Evolutionary conservation across 768 basidiomycete species (phyloP).

Genomic region (Boletellus sp.): DNA sequence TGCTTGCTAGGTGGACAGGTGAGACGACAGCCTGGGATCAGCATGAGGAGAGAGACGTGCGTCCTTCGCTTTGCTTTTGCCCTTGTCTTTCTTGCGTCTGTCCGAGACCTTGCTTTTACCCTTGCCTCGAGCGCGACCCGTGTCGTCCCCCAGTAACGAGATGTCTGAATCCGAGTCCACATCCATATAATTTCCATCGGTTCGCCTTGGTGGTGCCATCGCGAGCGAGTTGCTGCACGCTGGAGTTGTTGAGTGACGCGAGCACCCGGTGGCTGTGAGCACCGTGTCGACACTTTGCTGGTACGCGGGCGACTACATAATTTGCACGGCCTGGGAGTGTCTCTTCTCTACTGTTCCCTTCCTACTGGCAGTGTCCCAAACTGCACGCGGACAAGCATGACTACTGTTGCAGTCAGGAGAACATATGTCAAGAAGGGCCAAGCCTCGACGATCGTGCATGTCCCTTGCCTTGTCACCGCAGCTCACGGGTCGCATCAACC

Average conservation of each 20-base stretch:
- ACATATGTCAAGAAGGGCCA: too few relatives aligned
- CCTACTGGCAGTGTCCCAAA: too few relatives aligned
- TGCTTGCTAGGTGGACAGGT: slow-evolving; percentile 49
- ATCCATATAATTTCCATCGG: slow-evolving; percentile 42
- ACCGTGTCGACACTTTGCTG: too few relatives aligned
- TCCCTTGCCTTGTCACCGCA: too few relatives aligned
- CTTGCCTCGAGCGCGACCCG: slow-evolving; percentile 50
- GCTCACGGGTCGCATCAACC: too few relatives aligned
- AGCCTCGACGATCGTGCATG: too few relatives aligned
- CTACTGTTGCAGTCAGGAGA: too few relatives aligned
- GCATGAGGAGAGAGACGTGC: slow-evolving; percentile 13
- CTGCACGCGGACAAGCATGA: too few relatives aligned
- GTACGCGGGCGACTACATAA: too few relatives aligned
- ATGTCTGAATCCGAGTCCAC: slow-evolving; percentile 73
- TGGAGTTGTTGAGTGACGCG: too few relatives aligned
- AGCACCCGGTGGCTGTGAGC: neutral
- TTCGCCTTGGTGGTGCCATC: slow-evolving; percentile 27
- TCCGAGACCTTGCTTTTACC: slow-evolving; percentile 52
- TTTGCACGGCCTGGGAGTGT: too few relatives aligned
- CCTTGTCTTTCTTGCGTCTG: slow-evolving; percentile 53
- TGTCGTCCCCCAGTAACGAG: slow-evolving; percentile 51
- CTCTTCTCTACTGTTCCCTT: too few relatives aligned
- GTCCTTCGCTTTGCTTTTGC: slow-evolving; percentile 36
- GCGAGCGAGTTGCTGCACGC: neutral
- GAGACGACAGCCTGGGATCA: neutral